Evolutionary conservation across 148 eudicot genomes (phyloP), one percentile per base, ranked within the genome.

Genomic region (Rhododendron simsii): DNA sequence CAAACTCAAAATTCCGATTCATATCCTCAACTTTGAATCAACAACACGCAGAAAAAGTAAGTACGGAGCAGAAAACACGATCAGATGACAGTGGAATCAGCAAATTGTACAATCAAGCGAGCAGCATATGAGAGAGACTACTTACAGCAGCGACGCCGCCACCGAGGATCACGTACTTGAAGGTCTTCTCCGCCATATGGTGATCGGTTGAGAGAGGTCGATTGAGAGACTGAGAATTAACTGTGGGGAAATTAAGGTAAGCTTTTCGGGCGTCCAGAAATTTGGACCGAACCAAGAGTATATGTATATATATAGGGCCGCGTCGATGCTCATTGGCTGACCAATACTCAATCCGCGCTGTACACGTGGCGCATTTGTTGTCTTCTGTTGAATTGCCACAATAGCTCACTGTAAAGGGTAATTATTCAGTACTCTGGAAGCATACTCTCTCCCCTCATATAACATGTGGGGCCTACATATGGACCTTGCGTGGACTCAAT

Each of bases 111-210:
- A 35, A 35, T 35, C 37, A 35, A 35, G 37, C 37, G 37, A 35
- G 37, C 37, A 35, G 37, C 37, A 35, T 7, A 5, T 2, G 65
- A 81, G 65, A 77, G 80, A 84, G 33, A 87, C 98, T 89, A 87
- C 98, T 89, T 89, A 97, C 99, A 82, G 95, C 98, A 26, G 99
- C 67, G 28, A 97, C 99, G 61, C 99, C 99, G 85, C 99, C 99
- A 7, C 99, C 99, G 37, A 97, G 78, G 87, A 97, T 93, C 87
- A 97, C 89, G 89, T 96, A 95, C 87, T 96, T 96, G 89, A 94
- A 96, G 37, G 90, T 90, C 89, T 95, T 93, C 74, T 93, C 98
- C 82, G 98, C 98, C 99, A 97, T 96, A 4, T 41, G 65, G 55
- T 55, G 65, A 57, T 77, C 59, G 65, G 20, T 69, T 53, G 7